Evolutionary conservation across 108 stramenopile species (phyloP).

Genomic region (Ochromonas danica): DNA sequence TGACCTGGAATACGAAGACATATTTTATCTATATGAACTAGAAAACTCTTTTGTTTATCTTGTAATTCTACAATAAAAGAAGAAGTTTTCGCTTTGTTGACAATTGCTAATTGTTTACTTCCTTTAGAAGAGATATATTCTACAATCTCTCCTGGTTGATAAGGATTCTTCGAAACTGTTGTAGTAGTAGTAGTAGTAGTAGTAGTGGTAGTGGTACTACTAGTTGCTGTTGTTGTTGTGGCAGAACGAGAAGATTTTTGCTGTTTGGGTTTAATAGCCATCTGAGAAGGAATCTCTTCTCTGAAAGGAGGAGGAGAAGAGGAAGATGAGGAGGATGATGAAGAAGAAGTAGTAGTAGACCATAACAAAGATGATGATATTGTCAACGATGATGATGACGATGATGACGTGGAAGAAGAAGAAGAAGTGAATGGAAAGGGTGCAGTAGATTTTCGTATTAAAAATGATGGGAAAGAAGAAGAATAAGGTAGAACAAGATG

Average conservation of each 20-base stretch:
- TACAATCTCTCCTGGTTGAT: background rate
- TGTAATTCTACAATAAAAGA: too few species aligned
- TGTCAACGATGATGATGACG: slow-evolving; percentile 36
- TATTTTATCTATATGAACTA: too few species aligned
- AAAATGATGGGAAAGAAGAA: background rate
- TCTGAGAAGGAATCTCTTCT: too few species aligned
- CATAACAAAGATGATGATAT: slow-evolving; percentile 13
- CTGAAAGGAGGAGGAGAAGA: slow-evolving; percentile 26
- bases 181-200: slow-evolving; percentile 26
- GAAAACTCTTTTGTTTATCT: too few species aligned
- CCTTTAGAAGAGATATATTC: background rate
- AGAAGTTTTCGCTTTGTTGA: too few species aligned
- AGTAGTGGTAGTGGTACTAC: background rate
- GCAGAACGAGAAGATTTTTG: background rate
- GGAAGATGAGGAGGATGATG: slow-evolving; percentile 22
- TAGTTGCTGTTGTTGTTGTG: background rate
- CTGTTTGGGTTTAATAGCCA: background rate
- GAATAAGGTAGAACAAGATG: background rate
- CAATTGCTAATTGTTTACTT: background rate
- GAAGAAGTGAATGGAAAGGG: background rate
- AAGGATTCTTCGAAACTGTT: slow-evolving; percentile 12
- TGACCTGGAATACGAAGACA: too few species aligned
- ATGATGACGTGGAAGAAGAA: background rate
- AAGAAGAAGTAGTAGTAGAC: slow-evolving; percentile 28
- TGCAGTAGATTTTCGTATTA: background rate